Conservation (phyloP, 75 land plant species). For the Cryptomeria japonica region DNA sequence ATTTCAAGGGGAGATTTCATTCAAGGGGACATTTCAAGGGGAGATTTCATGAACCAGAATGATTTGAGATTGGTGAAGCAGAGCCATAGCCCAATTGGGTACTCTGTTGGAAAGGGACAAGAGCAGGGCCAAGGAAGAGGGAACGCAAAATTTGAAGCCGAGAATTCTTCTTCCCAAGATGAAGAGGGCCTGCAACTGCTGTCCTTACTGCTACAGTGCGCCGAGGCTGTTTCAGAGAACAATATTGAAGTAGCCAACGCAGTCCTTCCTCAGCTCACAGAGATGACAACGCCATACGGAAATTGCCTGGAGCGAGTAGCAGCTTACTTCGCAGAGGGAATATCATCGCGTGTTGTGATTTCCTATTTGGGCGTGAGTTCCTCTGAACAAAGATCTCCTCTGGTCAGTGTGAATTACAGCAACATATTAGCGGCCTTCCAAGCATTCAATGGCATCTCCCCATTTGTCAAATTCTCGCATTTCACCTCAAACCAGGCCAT, state of each 20-base stretch:
- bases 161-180: constrained; percentile 14
- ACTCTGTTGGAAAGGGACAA: too few species aligned
- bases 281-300: constrained; percentile 50
- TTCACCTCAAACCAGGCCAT: constrained; percentile 83
- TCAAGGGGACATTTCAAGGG: too few species aligned
- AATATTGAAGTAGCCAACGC: constrained; percentile 38
- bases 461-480: constrained; percentile 70
- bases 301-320: constrained; percentile 46
- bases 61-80: too few species aligned
- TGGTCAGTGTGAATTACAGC: not conserved
- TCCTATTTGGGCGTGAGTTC: constrained; percentile 48
- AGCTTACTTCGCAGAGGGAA: constrained; percentile 52
- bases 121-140: not conserved
- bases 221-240: constrained; percentile 47
- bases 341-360: constrained; percentile 43
- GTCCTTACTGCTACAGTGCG: constrained; percentile 50
- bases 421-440: constrained; percentile 41
- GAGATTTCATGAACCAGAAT: too few species aligned
- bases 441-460: constrained; percentile 56
- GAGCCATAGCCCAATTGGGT: too few species aligned
- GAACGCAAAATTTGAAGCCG: too few species aligned
- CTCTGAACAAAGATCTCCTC: constrained; percentile 7
- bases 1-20: too few species aligned
- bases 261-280: constrained; percentile 39
- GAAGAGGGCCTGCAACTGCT: constrained; percentile 44